These are phyloP conservation scores for Botrytis deweyae DNA, from an alignment of 2,329 filamentous ascomycete species.

Conservation along the genomic window DNA sequence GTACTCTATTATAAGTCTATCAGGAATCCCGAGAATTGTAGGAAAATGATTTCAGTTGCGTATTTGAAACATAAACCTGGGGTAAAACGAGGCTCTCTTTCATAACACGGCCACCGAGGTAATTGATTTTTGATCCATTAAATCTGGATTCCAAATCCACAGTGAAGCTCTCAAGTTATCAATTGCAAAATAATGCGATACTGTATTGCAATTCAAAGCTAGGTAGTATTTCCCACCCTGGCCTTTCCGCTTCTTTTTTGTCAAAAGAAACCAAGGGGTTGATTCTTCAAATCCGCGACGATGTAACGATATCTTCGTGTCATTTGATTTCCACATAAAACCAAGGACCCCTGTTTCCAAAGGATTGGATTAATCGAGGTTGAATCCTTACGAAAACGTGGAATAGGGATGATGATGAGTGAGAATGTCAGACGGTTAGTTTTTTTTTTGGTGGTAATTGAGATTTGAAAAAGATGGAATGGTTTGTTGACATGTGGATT, in stretches of 20 bases:
- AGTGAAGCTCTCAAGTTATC: neutral
- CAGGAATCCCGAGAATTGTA: neutral
- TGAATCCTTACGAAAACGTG: slow-evolving; percentile 22
- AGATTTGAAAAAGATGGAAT: neutral
- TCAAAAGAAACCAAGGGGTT: neutral
- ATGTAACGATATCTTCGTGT: slow-evolving; percentile 16
- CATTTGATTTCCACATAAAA: slow-evolving; percentile 20
- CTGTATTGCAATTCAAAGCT: neutral
- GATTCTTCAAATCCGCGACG: slow-evolving; percentile 7
- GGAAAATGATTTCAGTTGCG: neutral
- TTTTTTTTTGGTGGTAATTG: slow-evolving; percentile 3
- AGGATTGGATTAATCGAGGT: slow-evolving; percentile 16
- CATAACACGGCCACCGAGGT: slow-evolving; percentile 1
- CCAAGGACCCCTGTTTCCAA: neutral
- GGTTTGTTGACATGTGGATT: neutral
- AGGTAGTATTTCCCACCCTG: neutral
- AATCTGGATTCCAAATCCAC: neutral
- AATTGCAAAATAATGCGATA: neutral
- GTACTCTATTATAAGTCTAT: neutral
- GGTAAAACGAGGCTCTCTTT: slow-evolving; percentile 17
- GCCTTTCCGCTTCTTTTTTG: neutral
- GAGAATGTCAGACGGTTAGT: slow-evolving; percentile 19
- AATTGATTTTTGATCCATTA: neutral
- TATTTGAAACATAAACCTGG: slow-evolving; percentile 18
- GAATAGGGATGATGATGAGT: slow-evolving; percentile 17